Conservation (phyloP, 2,329 filamentous ascomycete genomes). For the Juglanconis sp. region DNA sequence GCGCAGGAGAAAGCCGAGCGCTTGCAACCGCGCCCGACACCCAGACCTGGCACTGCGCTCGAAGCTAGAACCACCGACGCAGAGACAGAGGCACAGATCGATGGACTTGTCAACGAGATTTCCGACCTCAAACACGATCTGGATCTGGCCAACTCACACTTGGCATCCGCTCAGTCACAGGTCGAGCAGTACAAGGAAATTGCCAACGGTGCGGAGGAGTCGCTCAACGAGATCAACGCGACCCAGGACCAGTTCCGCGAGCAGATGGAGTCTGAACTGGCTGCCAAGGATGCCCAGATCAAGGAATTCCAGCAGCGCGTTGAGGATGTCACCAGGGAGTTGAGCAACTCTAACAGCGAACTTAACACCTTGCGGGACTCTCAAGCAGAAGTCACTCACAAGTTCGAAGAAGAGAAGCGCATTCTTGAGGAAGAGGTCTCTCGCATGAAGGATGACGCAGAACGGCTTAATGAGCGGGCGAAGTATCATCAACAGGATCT, state of each 20-base stretch:
- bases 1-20: slow-evolving; percentile 84
- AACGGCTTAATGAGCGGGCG: slow-evolving; percentile 73
- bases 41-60: slow-evolving; percentile 48
- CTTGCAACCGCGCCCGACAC: slow-evolving; percentile 74
- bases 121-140: slow-evolving; percentile 85
- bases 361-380: slow-evolving; percentile 76
- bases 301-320: slow-evolving; percentile 78
- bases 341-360: slow-evolving; percentile 78
- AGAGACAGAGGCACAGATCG: slow-evolving; percentile 58
- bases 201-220: slow-evolving; percentile 82
- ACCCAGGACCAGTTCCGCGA: slow-evolving; percentile 85
- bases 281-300: slow-evolving; percentile 76
- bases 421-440: slow-evolving; percentile 75
- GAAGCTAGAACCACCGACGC: slow-evolving; percentile 37
- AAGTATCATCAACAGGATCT: slow-evolving; percentile 88
- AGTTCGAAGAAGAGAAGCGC: slow-evolving; percentile 77
- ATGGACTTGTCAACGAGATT: slow-evolving; percentile 80
- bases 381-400: slow-evolving; percentile 69
- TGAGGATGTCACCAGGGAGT: slow-evolving; percentile 78
- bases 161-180: slow-evolving; percentile 77
- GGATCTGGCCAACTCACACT: slow-evolving; percentile 73
- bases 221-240: slow-evolving; percentile 72
- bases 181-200: slow-evolving; percentile 86
- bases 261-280: slow-evolving; percentile 73
- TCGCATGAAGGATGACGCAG: slow-evolving; percentile 79